Evolutionary conservation across 2,329 filamentous ascomycete species (phyloP), one percentile per base, ranked within the genome.

Genomic region (Pyricularia pennisetigena): DNA sequence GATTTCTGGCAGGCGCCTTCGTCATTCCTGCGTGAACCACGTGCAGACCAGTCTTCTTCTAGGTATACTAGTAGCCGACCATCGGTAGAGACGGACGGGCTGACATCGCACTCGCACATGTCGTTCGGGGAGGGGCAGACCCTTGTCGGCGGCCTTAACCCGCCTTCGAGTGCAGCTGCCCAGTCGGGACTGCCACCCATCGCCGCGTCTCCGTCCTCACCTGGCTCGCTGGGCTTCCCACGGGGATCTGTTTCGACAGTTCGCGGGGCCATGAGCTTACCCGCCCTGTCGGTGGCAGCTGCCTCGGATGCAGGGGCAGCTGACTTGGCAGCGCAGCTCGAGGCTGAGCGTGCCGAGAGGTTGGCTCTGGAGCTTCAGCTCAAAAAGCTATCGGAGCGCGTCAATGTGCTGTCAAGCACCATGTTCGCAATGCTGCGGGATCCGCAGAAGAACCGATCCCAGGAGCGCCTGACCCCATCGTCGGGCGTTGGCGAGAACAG

Each of bases 321-420:
- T 28, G 14, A 12, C 30, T 20, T 89, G 20, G 74, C 83, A 30
- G 79, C 81, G 20, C 79, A 88, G 68, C 78, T 89, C 29, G 80
- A 87, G 68, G 79, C 81, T 1, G 87, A 90, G 74, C 85, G 86
- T 29, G 80, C 81, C 0, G 84, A 84, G 5, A 81, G 87, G 5
- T 79, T 82, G 68, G 78, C 81, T 4, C 80, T 90, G 4, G 87
- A 89, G 74, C 77, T 79, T 1, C 81, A 88, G 69, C 85, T 89
- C 35, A 82, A 79, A 68, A 82, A 79, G 61, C 78, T 90, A 6
- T 80, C 79, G 26, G 81, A 83, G 41, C 81, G 82, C 62, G 71
- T 88, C 64, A 82, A 83, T 71, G 74, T 81, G 10, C 72, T 85
- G 64, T 81, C 81, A 1, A 78, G 75, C 6, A 78, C 78, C 67